Percentiles rank a stretch among this genome's conserved stretches.
phyloP scores from a whole-genome alignment of 106 monocot genomes.

The Dactylorhiza incarnata region DNA sequence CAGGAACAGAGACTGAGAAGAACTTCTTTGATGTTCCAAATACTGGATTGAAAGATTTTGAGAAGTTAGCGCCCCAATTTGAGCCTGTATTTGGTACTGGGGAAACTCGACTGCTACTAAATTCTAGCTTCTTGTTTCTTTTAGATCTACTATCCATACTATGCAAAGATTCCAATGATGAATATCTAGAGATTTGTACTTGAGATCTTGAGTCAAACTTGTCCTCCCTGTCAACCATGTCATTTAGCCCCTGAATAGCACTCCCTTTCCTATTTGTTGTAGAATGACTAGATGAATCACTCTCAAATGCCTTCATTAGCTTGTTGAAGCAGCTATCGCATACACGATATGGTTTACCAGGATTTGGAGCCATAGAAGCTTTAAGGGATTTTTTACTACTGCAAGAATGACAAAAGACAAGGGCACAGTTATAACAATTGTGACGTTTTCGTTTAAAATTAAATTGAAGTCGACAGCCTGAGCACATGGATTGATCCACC shows the following conservation, averaged over 20 bases:
- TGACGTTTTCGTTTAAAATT: conserved; percentile 98
- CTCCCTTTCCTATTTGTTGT: conserved; percentile 41
- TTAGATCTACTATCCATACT: conserved; percentile 52
- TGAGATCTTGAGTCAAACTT: conserved; percentile 54
- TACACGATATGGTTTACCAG: conserved; percentile 87
- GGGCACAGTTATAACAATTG: conserved; percentile 97
- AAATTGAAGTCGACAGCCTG: conserved; percentile 86
- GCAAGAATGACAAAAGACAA: conserved; percentile 92
- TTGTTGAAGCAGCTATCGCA: conserved; percentile 88
- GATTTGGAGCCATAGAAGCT: conserved; percentile 93
- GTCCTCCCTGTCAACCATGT: conserved; percentile 60
- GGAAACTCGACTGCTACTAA: conserved; percentile 72
- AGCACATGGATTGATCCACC: conserved; percentile 90
- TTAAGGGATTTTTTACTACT: conserved; percentile 90
- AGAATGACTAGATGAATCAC: conserved; percentile 46
- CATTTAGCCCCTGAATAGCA: conserved; percentile 33
- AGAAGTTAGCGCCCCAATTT: conserved; percentile 60
- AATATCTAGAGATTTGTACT: conserved; percentile 52
- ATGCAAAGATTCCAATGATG: conserved; percentile 83
- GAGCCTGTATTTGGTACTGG: conserved; percentile 70
- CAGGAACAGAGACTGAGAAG: conserved; percentile 95
- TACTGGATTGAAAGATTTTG: conserved; percentile 89
- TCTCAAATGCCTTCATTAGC: conserved; percentile 53
- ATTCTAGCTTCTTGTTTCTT: conserved; percentile 89
- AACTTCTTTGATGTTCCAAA: conserved; percentile 92